Conservation (phyloP, 208 protist species). For the Trypanosoma cruzi region DNA sequence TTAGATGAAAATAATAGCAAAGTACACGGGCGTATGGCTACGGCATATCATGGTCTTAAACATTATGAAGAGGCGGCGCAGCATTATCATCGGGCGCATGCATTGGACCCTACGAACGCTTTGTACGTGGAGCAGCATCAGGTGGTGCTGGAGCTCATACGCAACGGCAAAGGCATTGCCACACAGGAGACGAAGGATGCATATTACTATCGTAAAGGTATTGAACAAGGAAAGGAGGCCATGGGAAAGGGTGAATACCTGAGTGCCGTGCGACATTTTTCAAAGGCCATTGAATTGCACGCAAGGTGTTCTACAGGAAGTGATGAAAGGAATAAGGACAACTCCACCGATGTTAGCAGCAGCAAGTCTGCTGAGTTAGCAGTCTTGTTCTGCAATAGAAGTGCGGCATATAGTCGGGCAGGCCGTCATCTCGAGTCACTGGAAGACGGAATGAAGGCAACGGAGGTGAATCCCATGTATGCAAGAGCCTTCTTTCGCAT, state of each 20-base stretch:
- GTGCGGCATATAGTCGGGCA: constrained; percentile 62
- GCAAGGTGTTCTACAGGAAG: constrained; percentile 19
- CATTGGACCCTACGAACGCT: constrained; percentile 35
- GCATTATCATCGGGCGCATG: constrained; percentile 41
- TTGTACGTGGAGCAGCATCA: constrained; percentile 37
- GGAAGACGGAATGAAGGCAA: constrained; percentile 53
- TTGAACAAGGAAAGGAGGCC: constrained; percentile 68
- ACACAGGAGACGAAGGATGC: constrained; percentile 38
- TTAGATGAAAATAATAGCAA: constrained; percentile 58
- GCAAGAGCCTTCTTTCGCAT: constrained; percentile 76
- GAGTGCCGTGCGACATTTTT: constrained; percentile 77
- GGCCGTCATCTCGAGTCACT: constrained; percentile 51
- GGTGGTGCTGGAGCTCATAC: constrained; percentile 49
- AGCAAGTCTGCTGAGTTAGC: constrained; percentile 28
- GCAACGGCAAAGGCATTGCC: constrained; percentile 42
- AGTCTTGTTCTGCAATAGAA: constrained; percentile 71
- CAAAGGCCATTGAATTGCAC: constrained; percentile 72
- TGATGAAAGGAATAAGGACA: neutral
- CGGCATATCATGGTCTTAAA: constrained; percentile 68
- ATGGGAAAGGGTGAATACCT: constrained; percentile 65
- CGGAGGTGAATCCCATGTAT: constrained; percentile 59
- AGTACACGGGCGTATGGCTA: constrained; percentile 59
- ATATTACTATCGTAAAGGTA: constrained; percentile 82
- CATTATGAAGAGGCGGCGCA: constrained; percentile 66
- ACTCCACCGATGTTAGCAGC: neutral